Conservation (phyloP, 2,329 filamentous ascomycete genomes). For the Aspergillus sp. region DNA sequence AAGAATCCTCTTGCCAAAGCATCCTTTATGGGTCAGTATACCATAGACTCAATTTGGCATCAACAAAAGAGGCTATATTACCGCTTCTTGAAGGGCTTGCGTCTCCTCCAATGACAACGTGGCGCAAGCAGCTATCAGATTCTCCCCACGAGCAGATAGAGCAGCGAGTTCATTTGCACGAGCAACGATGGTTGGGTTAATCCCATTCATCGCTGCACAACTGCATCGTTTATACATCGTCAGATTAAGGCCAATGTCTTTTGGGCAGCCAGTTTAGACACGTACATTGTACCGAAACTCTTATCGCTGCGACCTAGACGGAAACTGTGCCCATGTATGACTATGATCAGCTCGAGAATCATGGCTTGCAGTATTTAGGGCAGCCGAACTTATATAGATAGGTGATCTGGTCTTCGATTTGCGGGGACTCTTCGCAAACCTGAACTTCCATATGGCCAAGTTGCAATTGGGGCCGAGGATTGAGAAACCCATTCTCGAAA, state of each 20-base stretch:
- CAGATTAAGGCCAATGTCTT: too few species aligned
- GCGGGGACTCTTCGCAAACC: conserved; percentile 37
- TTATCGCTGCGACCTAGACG: conserved; percentile 64
- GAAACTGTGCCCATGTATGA: conserved; percentile 33
- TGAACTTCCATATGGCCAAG: conserved; percentile 58
- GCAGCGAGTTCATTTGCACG: conserved; percentile 70
- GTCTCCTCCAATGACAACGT: conserved; percentile 61
- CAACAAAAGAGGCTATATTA: conserved; percentile 24
- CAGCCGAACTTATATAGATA: conserved; percentile 61
- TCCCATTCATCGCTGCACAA: conserved; percentile 82
- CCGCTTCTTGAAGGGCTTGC: conserved; percentile 63
- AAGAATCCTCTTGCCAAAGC: conserved; percentile 14
- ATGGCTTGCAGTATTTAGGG: not conserved
- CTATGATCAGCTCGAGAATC: not conserved
- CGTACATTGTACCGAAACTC: conserved; percentile 72
- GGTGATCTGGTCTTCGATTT: conserved; percentile 50
- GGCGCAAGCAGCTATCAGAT: conserved; percentile 69
- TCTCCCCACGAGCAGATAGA: conserved; percentile 66
- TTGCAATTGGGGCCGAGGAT: conserved; percentile 40
- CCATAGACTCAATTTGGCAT: conserved; percentile 1
- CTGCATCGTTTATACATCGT: conserved; percentile 22
- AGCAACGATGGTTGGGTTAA: conserved; percentile 65
- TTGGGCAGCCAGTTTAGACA: not conserved
- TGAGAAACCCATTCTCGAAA: conserved; percentile 50
- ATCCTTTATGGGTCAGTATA: conserved; percentile 9